These are phyloP conservation scores for Acaromyces ingoldii DNA, from an alignment of 1,284 basidiomycete species.

Conservation along the genomic window DNA sequence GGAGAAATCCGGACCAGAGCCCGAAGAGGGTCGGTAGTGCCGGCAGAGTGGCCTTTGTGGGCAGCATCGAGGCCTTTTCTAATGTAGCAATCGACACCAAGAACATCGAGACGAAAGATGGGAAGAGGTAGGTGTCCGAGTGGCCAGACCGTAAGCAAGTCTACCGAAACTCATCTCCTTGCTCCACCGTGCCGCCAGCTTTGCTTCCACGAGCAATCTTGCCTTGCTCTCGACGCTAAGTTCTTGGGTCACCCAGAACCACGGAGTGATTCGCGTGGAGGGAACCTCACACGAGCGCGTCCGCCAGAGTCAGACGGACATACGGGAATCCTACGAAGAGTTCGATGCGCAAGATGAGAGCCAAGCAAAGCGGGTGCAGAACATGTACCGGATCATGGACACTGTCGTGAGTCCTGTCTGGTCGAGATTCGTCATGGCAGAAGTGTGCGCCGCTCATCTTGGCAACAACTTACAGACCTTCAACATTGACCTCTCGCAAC, in stretches of 20 bases:
- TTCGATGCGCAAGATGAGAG: conserved; percentile 50
- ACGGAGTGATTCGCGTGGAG: conserved; percentile 72
- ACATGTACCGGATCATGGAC: conserved; percentile 79
- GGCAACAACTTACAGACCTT: conserved; percentile 70
- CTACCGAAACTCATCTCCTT: conserved; percentile 12
- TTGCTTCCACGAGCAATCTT: conserved; percentile 59
- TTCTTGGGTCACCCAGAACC: conserved; percentile 87
- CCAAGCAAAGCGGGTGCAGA: conserved; percentile 49
- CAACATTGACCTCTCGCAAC: conserved; percentile 66
- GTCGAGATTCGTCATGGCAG: too few species aligned
- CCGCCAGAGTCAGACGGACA: conserved; percentile 54
- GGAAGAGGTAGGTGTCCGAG: conserved; percentile 63
- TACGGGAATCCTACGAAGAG: conserved; percentile 45
- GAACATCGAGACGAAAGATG: conserved; percentile 60
- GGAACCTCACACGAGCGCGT: conserved; percentile 66
- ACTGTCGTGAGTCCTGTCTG: conserved; percentile 63
- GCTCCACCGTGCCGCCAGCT: conserved; percentile 1
- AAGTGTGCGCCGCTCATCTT: too few species aligned
- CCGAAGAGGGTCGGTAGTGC: conserved; percentile 1
- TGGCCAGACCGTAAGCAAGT: too few species aligned
- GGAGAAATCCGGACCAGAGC: conserved; percentile 22
- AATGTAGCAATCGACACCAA: conserved; percentile 32
- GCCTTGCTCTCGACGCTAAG: conserved; percentile 70
- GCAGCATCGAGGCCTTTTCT: conserved; percentile 72
- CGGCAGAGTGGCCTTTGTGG: conserved; percentile 44